phyloP scores from a whole-genome alignment of 2,329 filamentous ascomycete species.

The Ophiostoma australiae region DNA sequence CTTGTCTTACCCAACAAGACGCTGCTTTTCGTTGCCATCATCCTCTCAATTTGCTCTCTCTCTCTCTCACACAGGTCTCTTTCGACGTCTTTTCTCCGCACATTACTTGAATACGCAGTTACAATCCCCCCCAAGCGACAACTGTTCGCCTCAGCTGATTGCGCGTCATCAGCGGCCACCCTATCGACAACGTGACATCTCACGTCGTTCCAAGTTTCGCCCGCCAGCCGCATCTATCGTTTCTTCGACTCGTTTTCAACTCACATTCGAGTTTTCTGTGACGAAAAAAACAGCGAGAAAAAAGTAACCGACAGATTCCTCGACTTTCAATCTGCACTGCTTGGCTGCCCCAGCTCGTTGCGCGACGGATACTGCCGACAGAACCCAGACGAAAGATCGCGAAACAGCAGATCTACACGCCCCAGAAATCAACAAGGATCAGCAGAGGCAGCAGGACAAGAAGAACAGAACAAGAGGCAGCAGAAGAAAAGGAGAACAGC shows the following conservation, averaged over 20 bases:
- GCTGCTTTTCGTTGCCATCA: neutral
- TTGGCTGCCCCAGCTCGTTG: neutral
- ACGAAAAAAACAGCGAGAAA: neutral
- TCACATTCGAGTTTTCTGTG: neutral
- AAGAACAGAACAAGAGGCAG: neutral
- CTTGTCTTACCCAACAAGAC: neutral
- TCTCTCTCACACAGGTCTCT: neutral
- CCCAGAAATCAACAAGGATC: conserved; percentile 11
- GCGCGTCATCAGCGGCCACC: neutral
- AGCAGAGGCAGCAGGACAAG: neutral
- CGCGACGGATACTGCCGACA: neutral
- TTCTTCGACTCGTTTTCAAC: neutral
- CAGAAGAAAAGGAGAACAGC: neutral
- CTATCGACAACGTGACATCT: conserved; percentile 9
- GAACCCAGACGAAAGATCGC: neutral
- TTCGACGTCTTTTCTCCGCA: neutral
- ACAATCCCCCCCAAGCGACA: neutral
- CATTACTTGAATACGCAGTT: too few species aligned
- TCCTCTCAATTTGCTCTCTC: neutral
- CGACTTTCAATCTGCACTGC: neutral
- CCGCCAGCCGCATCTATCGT: neutral
- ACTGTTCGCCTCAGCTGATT: conserved; percentile 9
- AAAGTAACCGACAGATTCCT: neutral
- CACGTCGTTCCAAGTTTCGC: neutral
- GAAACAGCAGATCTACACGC: conserved; percentile 6